phyloP scores from a whole-genome alignment of 768 basidiomycete species.

The Termitomyces sp. region DNA sequence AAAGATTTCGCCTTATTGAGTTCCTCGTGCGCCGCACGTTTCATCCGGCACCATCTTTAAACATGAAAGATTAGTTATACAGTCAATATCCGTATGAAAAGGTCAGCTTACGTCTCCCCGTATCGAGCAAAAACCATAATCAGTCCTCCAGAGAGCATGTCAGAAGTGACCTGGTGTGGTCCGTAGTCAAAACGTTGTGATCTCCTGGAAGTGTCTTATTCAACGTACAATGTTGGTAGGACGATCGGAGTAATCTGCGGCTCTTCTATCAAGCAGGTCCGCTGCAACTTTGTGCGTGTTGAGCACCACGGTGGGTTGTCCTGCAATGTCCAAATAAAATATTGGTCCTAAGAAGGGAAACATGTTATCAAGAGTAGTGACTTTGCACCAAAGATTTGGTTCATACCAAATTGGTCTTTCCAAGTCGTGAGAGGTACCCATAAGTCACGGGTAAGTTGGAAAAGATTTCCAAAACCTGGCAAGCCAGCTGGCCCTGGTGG shows the following conservation, averaged over 20 bases:
- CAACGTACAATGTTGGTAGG: not conserved
- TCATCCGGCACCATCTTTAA: not conserved
- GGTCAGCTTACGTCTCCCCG: not conserved
- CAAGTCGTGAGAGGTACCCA: not conserved
- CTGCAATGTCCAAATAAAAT: not conserved
- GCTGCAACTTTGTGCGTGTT: not conserved
- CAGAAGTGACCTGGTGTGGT: not conserved
- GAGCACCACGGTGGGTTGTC: not conserved
- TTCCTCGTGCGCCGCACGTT: constrained; percentile 24
- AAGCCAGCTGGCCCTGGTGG: not conserved
- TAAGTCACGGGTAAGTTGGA: not conserved
- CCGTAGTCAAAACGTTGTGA: not conserved
- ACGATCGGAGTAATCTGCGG: not conserved
- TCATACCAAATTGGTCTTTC: not conserved
- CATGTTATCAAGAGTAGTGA: not conserved
- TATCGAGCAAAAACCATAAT: not conserved
- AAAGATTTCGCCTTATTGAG: constrained; percentile 19
- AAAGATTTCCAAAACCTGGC: not conserved
- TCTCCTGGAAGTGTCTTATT: not conserved
- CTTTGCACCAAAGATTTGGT: not conserved
- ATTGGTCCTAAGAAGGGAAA: not conserved
- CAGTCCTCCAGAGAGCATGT: not conserved
- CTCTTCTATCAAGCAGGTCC: not conserved
- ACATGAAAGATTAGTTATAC: not conserved
- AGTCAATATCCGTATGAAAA: not conserved